These are phyloP conservation scores for Skeletonema potamos DNA, from an alignment of 108 stramenopile genomes.

Conservation along the genomic window DNA sequence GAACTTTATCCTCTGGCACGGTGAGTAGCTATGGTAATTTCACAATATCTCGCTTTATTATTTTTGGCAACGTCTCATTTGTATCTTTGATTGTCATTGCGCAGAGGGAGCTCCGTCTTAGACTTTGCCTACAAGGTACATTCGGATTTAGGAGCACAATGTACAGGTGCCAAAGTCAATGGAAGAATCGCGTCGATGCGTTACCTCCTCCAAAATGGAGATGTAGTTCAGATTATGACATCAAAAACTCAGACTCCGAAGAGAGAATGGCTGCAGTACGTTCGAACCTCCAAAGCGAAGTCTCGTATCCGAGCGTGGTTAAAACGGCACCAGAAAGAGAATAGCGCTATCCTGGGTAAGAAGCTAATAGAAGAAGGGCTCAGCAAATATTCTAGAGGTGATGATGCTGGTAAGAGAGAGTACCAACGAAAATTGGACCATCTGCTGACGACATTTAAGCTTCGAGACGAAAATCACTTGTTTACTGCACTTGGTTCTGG, in stretches of 20 bases:
- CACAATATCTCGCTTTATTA: not conserved
- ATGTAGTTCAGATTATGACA: slow-evolving; percentile 22
- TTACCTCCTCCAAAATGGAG: slow-evolving; percentile 24
- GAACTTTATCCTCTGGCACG: slow-evolving; percentile 23
- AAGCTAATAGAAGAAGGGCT: slow-evolving; percentile 14
- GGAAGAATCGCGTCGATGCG: slow-evolving; percentile 20
- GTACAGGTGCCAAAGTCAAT: slow-evolving; percentile 30
- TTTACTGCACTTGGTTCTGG: slow-evolving; percentile 23
- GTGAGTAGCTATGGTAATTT: not conserved
- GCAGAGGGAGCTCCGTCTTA: slow-evolving; percentile 21
- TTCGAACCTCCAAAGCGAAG: slow-evolving; percentile 32
- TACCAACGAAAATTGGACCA: slow-evolving; percentile 21
- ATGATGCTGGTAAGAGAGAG: slow-evolving; percentile 12
- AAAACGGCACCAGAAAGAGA: slow-evolving; percentile 20
- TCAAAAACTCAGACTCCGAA: slow-evolving; percentile 24
- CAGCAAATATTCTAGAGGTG: slow-evolving; percentile 8
- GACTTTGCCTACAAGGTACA: slow-evolving; percentile 38
- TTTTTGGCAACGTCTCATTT: not conserved
- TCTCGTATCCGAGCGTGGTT: slow-evolving; percentile 23
- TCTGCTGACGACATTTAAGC: slow-evolving; percentile 9
- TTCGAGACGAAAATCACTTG: slow-evolving; percentile 15
- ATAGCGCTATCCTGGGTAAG: slow-evolving; percentile 12
- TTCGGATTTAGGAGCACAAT: slow-evolving; percentile 22
- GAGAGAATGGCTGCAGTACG: slow-evolving; percentile 22
- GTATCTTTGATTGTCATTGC: not conserved